Percentiles rank a stretch among this genome's conserved stretches.
Evolutionary conservation across 352 stramenopile species (phyloP).

Genomic region (Globisporangium paroecandrum): DNA sequence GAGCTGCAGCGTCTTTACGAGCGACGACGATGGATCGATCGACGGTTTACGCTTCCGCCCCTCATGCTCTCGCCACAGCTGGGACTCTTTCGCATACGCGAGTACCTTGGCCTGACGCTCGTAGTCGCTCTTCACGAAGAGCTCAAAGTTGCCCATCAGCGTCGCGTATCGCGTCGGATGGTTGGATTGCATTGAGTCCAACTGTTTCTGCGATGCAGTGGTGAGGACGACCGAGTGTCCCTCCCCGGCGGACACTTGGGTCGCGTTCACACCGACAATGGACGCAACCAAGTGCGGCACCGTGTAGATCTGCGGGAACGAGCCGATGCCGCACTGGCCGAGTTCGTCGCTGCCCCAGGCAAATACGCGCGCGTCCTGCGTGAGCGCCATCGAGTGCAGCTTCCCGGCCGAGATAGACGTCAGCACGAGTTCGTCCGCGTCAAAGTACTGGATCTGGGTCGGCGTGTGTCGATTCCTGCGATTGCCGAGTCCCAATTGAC

Average conservation of each 20-base stretch:
- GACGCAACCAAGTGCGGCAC: constrained; percentile 65
- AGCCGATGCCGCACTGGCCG: constrained; percentile 61
- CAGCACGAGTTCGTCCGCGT: constrained; percentile 25
- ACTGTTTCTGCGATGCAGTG: constrained; percentile 30
- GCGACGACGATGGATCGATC: constrained; percentile 23
- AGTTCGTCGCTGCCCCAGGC: constrained; percentile 74
- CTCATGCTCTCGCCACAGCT: constrained; percentile 25
- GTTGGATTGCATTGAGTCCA: constrained; percentile 43
- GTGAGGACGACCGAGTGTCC: constrained; percentile 53
- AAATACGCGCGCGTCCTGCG: constrained; percentile 53
- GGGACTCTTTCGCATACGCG: constrained; percentile 21
- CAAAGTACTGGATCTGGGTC: constrained; percentile 54
- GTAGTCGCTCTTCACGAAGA: constrained; percentile 36
- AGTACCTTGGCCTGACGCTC: constrained; percentile 32
- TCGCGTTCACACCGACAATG: constrained; percentile 49
- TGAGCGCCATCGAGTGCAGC: constrained; percentile 46
- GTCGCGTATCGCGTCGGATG: constrained; percentile 44
- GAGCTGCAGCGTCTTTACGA: constrained; percentile 25
- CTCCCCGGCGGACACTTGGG: constrained; percentile 46
- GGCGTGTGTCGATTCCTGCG: constrained; percentile 40
- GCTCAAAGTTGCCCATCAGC: constrained; percentile 38
- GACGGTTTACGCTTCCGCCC: constrained; percentile 36
- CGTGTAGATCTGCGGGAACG: constrained; percentile 75
- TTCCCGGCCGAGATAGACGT: constrained; percentile 45
- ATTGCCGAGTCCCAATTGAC: constrained; percentile 64